A percentile compares a stretch with the other conserved stretches of the same genome.
Evolutionary conservation across 169 alveolate genomes (phyloP).

Genomic region (Plasmodium sp.): DNA sequence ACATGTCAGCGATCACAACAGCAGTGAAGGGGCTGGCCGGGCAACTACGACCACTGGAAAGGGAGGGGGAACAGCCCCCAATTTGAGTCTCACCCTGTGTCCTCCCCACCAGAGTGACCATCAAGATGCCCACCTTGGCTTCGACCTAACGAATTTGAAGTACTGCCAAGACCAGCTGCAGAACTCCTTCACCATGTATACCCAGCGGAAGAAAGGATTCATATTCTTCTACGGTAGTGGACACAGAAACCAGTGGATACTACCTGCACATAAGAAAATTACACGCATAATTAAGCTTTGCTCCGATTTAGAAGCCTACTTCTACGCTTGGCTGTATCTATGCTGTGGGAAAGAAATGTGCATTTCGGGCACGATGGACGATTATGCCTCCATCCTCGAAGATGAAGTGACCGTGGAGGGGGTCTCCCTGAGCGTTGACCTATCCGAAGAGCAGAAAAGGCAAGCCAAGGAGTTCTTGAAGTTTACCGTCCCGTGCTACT

Average conservation of each 20-base stretch:
- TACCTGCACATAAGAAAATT: slow-evolving; percentile 73
- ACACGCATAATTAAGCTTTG: slow-evolving; percentile 77
- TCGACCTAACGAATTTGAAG: slow-evolving; percentile 43
- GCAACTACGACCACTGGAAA: neutral
- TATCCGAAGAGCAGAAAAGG: slow-evolving; percentile 5
- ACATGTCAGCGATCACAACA: neutral
- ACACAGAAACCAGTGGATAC: slow-evolving; percentile 80
- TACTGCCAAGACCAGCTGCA: slow-evolving; percentile 16
- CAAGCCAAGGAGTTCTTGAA: slow-evolving; percentile 20
- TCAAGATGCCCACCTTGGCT: neutral
- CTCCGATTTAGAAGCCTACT: slow-evolving; percentile 75
- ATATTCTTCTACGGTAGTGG: slow-evolving; percentile 79
- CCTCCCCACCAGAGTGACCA: neutral
- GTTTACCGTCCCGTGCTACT: slow-evolving; percentile 55
- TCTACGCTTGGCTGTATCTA: slow-evolving; percentile 80
- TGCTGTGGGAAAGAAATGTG: slow-evolving; percentile 53
- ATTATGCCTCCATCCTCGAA: slow-evolving; percentile 73
- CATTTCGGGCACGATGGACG: slow-evolving; percentile 30
- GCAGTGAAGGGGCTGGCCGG: neutral
- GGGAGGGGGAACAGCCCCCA: neutral
- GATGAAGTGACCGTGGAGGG: slow-evolving; percentile 35
- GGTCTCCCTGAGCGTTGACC: neutral
- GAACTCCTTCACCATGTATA: slow-evolving; percentile 46
- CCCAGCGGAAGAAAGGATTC: slow-evolving; percentile 50
- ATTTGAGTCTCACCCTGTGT: neutral